phyloP scores from a whole-genome alignment of 306 rosid genomes.

The Begonia fuchsioides region DNA sequence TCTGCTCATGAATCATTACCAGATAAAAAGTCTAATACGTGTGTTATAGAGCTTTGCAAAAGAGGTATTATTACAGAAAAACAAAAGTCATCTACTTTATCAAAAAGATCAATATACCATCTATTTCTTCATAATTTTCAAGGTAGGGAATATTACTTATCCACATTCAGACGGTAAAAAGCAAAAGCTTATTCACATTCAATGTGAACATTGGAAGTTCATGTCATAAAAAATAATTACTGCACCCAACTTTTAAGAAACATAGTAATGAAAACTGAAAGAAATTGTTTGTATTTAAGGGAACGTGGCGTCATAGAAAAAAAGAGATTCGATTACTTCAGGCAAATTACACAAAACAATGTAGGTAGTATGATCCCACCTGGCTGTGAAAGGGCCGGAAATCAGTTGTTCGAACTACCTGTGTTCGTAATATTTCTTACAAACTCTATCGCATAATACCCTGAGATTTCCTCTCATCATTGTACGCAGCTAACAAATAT shows the following conservation, averaged over 20 bases:
- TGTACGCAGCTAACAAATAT: too few relatives aligned
- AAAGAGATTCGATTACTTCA: slow-evolving; percentile 24
- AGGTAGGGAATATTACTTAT: slow-evolving; percentile 17
- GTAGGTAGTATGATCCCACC: slow-evolving; percentile 26
- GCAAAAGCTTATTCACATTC: slow-evolving; percentile 19
- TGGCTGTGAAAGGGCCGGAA: slow-evolving; percentile 19
- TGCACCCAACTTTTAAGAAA: slow-evolving; percentile 33
- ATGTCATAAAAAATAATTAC: slow-evolving; percentile 12
- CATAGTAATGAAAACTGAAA: slow-evolving; percentile 44
- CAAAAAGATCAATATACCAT: slow-evolving; percentile 3
- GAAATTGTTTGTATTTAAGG: slow-evolving; percentile 37
- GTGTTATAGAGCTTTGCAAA: slow-evolving; percentile 6
- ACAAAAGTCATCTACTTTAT: slow-evolving; percentile 14
- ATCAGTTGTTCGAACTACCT: slow-evolving; percentile 8
- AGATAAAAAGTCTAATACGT: too few relatives aligned
- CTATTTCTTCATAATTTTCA: slow-evolving; percentile 18
- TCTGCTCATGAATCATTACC: too few relatives aligned
- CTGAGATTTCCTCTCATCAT: too few relatives aligned
- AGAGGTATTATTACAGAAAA: slow-evolving; percentile 11
- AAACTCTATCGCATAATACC: too few relatives aligned
- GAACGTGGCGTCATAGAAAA: slow-evolving; percentile 28
- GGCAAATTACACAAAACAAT: slow-evolving; percentile 12
- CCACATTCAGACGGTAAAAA: slow-evolving; percentile 18
- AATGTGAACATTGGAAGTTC: background rate
- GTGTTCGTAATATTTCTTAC: slow-evolving; percentile 11